Base-by-base conservation (phyloP, 23 red algal genomes). In the Agarophyton chilense region DNA sequence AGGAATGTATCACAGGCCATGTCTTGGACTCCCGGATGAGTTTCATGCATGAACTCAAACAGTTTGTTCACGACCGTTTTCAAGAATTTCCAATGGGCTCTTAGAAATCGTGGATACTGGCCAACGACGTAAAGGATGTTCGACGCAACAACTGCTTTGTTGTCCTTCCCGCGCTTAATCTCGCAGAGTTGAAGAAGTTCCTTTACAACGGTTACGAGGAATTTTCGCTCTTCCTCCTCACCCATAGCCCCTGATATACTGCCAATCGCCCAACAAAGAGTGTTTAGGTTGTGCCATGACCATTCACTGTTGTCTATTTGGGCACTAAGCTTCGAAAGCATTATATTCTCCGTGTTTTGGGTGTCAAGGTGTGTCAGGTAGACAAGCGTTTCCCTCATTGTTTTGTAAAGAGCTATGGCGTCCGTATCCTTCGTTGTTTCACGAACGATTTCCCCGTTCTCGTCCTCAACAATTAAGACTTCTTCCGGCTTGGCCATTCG, bases 21-120 rank as follows among this genome's bases (percentile, higher is more conserved):
- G 63, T 98, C 96, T 55, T 98, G 96, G 12, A 98, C 96, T 35
- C 96, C 96, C 29, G 96, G 96, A 64, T 98, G 96, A 24, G 93
- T 89, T 71, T 98, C 96, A 78, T 98, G 96, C 96, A 98, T 98
- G 73, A 98, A 98, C 89, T 98, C 96, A 89, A 98, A 98, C 10
- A 95, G 87, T 83, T 98, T 98, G 89, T 95, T 93, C 46, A 98
- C 96, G 33, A 98, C 96, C 11, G 96, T 98, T 74, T 95, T 94
- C 86, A 95, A 74, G 73, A 98, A 98, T 46, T 95, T 95, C 96
- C 96, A 98, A 62, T 98, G 96, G 0, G 96, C 96, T 55, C 94
- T 93, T 21, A 98, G 52, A 58, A 98, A 98, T 47, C 96, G 81
- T 40, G 96, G 96, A 78, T 98, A 98, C 71, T 98, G 96, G 41